Base-by-base conservation (phyloP, 23 red algal species). In the Gracilaria domingensis region DNA sequence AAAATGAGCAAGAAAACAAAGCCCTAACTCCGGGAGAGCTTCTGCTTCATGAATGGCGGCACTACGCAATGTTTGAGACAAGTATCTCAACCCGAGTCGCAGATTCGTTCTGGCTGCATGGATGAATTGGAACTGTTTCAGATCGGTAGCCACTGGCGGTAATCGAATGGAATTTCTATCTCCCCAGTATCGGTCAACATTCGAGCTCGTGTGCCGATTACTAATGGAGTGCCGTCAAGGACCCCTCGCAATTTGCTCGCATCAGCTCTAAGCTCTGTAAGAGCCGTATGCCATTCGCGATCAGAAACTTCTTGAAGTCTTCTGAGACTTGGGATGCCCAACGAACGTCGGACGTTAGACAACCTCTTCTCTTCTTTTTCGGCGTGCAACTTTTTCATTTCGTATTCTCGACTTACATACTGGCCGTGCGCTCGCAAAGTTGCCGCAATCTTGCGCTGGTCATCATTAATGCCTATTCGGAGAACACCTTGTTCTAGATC, bases 131-230 rank as follows among this genome's bases (percentile, higher is more conserved):
- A 36, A 64, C 59, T 64, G 59, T 24, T 0, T 77, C 42, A 77
- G 35, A 77, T 50, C 0, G 72, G 72, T 2, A 77, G 72, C 72
- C 72, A 77, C 42, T 77, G 72, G 42, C 81, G 40, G 25, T 77
- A 90, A 53, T 90, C 87, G 37, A 58, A 80, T 16, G 87, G 74
- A 3, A 90, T 67, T 80, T 90, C 87, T 64, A 90, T 64, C 57
- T 90, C 87, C 4, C 87, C 87, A 1, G 48, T 79, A 42, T 90
- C 87, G 28, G n/a, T 36, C 39, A 90, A 26, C 60, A 90, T 32
- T 7, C 74, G 87, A 62, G 74, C 61, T 36, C 66, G 51, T 34
- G 53, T 90, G 13, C 87, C 87, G 64, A 90, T 23, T 40, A 90
- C 87, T 32, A 90, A 29, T n/a, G 71, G 57, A 47, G 61, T 59